Base-by-base conservation (phyloP, 2,329 filamentous ascomycete genomes). In the Chrysosporium keratinophilum region DNA sequence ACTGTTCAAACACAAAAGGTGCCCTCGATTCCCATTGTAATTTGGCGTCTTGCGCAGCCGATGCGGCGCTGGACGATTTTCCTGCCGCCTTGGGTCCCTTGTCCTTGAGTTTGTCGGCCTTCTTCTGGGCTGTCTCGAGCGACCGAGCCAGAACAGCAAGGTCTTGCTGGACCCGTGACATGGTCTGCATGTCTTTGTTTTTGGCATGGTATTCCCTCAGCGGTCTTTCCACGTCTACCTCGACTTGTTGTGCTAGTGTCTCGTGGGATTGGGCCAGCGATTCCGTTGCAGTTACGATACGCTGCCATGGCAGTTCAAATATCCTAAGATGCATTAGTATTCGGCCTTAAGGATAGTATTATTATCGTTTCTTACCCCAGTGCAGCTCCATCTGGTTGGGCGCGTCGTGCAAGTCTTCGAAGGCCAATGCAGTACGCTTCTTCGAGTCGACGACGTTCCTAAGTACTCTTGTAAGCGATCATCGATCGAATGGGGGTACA, bases 391-490 rank as follows among this genome's bases (percentile, higher is more conserved):
- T 90, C 88, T 52, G 87, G 83, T 52, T 85, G 80, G 60, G 81
- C 83, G 67, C 83, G 84, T 64, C 83, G 79, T 57, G 85, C 79
- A 58, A 98, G 81, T 74, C 87, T 95, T 64, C 84, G 84, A 62
- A 98, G 74, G 42, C 85, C 83, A 63, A 83, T 77, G 45, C 88
- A 87, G 71, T 98, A 98, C 65, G 83, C 79, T 65, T 97, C 91
- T 72, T 98, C 93, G 58, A 97, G 78, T 64, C 83, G 86, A 68
- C 90, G 85, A 62, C 93, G 88, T 76, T 98, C 93, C 91, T 97
- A 69, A 52, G 35, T 48, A 47, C 7, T 5, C 15, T 5, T 3
- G 46, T 52, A 28, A 52, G 41, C 42, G 33, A 31, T 12, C 31
- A 46, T 37, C 10, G 14, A 11, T 6, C 20, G 14, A 11, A 11